Conservation (phyloP, 805 yeast genomes). For the Lipomyces sp. region DNA sequence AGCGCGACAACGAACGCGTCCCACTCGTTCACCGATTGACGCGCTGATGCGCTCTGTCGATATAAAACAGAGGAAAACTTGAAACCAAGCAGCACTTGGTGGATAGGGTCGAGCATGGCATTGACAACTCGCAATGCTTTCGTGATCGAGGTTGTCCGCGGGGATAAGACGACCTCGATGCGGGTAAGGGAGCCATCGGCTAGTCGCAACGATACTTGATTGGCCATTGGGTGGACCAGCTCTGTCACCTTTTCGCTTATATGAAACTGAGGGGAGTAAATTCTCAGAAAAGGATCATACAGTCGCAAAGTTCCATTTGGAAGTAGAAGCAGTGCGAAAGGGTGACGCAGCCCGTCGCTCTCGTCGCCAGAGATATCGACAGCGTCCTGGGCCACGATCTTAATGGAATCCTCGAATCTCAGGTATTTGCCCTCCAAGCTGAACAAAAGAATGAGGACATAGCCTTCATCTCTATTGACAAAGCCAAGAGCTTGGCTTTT, state of each 20-base stretch:
- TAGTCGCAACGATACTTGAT: slow-evolving; percentile 12
- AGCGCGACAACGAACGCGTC: slow-evolving; percentile 31
- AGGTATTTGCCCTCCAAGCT: slow-evolving; percentile 38
- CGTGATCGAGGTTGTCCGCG: slow-evolving; percentile 13
- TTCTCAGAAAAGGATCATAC: slow-evolving; percentile 62
- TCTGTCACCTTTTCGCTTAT: background rate
- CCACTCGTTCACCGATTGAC: slow-evolving; percentile 28
- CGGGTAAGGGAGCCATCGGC: slow-evolving; percentile 15
- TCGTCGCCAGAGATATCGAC: background rate
- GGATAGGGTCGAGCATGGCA: slow-evolving; percentile 16
- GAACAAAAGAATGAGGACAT: slow-evolving; percentile 59
- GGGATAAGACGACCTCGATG: slow-evolving; percentile 12
- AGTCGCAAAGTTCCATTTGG: slow-evolving; percentile 45
- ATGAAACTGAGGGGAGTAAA: slow-evolving; percentile 47
- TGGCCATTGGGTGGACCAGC: slow-evolving; percentile 6
- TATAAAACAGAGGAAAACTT: slow-evolving; percentile 23
- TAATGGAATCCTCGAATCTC: slow-evolving; percentile 46
- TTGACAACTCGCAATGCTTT: slow-evolving; percentile 12
- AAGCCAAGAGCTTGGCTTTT: slow-evolving; percentile 62
- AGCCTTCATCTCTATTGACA: slow-evolving; percentile 51
- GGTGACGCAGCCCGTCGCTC: slow-evolving; percentile 10
- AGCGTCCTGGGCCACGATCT: slow-evolving; percentile 44
- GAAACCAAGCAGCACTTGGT: slow-evolving; percentile 17
- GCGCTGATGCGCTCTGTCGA: background rate
- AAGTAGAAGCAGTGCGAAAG: slow-evolving; percentile 22